Evolutionary conservation across 345 rosid species (phyloP).

Genomic region (Moringa oleifera): DNA sequence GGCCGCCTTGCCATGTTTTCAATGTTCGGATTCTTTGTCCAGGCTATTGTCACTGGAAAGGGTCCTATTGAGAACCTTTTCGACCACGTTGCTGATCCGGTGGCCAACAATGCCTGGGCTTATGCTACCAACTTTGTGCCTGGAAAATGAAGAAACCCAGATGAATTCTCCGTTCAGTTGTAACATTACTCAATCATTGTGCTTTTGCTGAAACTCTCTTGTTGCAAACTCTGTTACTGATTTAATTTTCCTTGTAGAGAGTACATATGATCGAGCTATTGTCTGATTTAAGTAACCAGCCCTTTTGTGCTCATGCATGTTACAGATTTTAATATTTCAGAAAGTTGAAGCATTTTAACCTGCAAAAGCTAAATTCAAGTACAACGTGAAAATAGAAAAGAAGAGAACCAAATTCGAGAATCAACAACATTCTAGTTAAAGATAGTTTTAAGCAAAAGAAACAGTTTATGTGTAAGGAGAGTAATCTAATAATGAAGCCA

Average conservation of each 20-base stretch:
- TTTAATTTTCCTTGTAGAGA: not conserved
- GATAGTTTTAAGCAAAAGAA: too few relatives aligned
- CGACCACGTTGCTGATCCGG: conserved; percentile 90
- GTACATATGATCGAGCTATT: not conserved
- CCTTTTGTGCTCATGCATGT: not conserved
- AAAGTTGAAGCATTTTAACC: too few relatives aligned
- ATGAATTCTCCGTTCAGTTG: not conserved
- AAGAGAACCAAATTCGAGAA: too few relatives aligned
- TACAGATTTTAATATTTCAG: not conserved
- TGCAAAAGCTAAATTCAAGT: too few relatives aligned
- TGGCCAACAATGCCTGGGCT: conserved; percentile 94
- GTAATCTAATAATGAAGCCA: too few relatives aligned
- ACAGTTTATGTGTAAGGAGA: too few relatives aligned
- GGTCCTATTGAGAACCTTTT: conserved; percentile 88
- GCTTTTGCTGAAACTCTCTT: conserved; percentile 11
- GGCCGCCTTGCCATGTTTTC: conserved; percentile 94
- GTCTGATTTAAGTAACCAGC: not conserved
- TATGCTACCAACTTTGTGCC: conserved; percentile 97
- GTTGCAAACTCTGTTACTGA: conserved; percentile 2
- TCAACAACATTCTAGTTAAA: too few relatives aligned
- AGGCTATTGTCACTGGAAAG: conserved; percentile 93
- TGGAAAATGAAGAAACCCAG: conserved; percentile 49
- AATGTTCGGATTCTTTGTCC: conserved; percentile 93
- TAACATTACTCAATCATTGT: conserved; percentile 3
- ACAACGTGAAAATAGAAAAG: too few relatives aligned